Evolutionary conservation across 1,284 basidiomycete genomes (phyloP), one percentile per base, ranked within the genome.

Genomic region (Amylostereum chailletii): DNA sequence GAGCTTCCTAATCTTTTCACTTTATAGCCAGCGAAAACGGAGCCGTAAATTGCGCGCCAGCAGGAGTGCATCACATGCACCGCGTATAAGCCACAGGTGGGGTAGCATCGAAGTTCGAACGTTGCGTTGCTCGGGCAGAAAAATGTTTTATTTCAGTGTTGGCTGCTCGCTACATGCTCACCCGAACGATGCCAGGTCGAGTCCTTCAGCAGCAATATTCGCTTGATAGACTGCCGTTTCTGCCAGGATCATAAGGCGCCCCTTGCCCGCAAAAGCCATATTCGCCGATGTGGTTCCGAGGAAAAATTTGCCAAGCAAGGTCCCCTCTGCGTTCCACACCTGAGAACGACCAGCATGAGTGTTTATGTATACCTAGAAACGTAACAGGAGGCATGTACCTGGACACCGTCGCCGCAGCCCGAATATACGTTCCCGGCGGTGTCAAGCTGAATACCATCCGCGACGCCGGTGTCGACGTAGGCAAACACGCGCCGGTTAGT

Each of bases 221-320:
- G 42, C 39, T 27, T 40, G 39, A 19, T 75, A 88, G 9, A 89
- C 67, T 52, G 73, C 71, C 9, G 79, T 84, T 62, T 88, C 85
- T 0, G 77, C 81, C 53, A 84, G 62, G 52, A 90, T 82, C 34
- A 88, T 72, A 41, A 89, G 71, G 8, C 77, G 67, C 1, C 79
- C 79, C 51, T 73, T 64, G 0, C 77, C 77, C 0, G 83, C 83
- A 59, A 90, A 90, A 8, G 79, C 74, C 67, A 83, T 69, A 60
- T 90, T 85, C 30, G 86, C 76, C 3, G 75, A 71, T 0, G 70
- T 71, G 3, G 63, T 69, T 11, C 79, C 80, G 0, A 82, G 53
- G 66, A 83, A 88, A 61, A 90, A 81, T 64, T 90, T 90, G 40
- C 87, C 86, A 7, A 90, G 66, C 2, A 90, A 69, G 2, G 70